Percentiles rank a stretch among this genome's conserved stretches.
phyloP scores from a whole-genome alignment of 345 rosid species.

The Capsella bursapastoris region DNA sequence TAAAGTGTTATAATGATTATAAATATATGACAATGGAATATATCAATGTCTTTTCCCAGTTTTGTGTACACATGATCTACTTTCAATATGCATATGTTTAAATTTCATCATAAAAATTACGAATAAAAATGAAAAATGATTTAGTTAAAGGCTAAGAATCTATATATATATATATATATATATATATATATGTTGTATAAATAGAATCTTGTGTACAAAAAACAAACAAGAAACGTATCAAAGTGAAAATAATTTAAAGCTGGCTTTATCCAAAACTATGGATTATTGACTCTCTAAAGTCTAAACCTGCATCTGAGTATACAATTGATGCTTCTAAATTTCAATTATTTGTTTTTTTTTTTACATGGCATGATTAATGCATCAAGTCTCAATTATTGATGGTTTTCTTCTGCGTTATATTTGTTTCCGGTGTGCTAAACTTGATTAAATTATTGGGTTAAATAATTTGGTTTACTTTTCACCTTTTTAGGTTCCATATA shows the following conservation, averaged over 20 bases:
- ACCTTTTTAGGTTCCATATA: constrained; percentile 16
- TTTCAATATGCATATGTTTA: not conserved
- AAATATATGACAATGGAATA: not conserved
- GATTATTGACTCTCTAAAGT: constrained; percentile 3
- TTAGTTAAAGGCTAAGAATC: not conserved
- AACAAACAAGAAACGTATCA: not conserved
- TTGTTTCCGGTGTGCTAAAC: constrained; percentile 15
- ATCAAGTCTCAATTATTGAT: constrained; percentile 22
- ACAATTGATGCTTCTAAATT: constrained; percentile 11
- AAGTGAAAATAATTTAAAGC: not conserved
- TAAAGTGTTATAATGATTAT: not conserved
- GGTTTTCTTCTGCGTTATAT: not conserved
- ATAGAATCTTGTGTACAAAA: not conserved
- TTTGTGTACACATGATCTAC: not conserved
- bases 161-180: too few relatives aligned
- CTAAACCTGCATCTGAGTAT: not conserved
- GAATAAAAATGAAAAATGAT: not conserved
- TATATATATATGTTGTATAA: too few relatives aligned
- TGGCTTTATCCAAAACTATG: constrained; percentile 14
- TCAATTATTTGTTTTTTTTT: not conserved
- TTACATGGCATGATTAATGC: constrained; percentile 18
- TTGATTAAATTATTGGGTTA: constrained; percentile 20
- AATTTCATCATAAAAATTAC: not conserved
- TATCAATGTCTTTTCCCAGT: not conserved
- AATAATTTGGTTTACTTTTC: constrained; percentile 32